Conservation (phyloP, 169 alveolate species). For the Plasmodium gallinaceum region DNA sequence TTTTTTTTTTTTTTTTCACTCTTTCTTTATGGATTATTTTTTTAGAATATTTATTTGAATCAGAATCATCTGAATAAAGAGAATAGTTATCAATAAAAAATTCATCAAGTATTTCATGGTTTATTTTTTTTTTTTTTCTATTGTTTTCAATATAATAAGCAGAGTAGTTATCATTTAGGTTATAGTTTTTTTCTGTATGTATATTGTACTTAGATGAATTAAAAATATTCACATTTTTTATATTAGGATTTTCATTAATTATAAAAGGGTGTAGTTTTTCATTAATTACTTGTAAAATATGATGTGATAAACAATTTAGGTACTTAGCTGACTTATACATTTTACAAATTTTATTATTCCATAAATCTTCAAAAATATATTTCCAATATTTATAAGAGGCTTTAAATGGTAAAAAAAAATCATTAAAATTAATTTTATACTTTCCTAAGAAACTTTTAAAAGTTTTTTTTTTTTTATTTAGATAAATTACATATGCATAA, state of each 20-base stretch:
- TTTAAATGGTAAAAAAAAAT: conserved; percentile 68
- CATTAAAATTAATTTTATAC: conserved; percentile 49
- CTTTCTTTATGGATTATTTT: neutral
- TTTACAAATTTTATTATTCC: conserved; percentile 52
- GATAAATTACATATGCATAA: conserved; percentile 50
- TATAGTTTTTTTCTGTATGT: conserved; percentile 28
- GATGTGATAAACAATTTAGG: conserved; percentile 17
- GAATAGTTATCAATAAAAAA: conserved; percentile 67
- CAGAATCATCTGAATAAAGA: conserved; percentile 26
- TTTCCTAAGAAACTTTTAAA: conserved; percentile 60
- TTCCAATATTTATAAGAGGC: conserved; percentile 48
- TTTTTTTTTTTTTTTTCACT: conserved; percentile 12
- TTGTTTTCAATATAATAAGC: conserved; percentile 20
- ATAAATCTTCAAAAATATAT: conserved; percentile 70
- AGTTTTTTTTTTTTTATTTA: conserved; percentile 45
- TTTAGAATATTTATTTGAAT: neutral
- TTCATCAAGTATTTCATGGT: conserved; percentile 35
- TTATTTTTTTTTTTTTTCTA: conserved; percentile 1
- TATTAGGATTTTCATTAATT: conserved; percentile 39
- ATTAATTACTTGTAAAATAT: conserved; percentile 18
- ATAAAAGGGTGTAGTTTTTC: conserved; percentile 64
- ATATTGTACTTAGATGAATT: conserved; percentile 36
- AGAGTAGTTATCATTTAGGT: conserved; percentile 26
- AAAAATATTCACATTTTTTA: conserved; percentile 32
- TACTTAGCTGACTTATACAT: conserved; percentile 58